Base-by-base conservation (phyloP, 495 filamentous ascomycete species). In the Physcia stellaris region DNA sequence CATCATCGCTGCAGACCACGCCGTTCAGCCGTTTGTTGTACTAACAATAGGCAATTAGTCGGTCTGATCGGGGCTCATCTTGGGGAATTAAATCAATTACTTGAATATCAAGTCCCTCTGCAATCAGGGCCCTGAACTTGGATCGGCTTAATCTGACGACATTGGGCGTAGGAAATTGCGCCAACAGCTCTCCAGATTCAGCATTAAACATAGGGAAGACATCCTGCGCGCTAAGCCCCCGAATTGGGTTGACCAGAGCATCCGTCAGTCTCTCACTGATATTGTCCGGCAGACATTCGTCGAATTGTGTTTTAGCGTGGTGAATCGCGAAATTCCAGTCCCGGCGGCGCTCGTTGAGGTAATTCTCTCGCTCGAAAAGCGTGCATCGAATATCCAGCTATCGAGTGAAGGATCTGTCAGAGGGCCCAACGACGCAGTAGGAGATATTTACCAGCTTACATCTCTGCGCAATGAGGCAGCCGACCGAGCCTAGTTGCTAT, bases 281-380 rank as follows among this genome's bases (percentile, higher is more conserved):
- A 7, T 61, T 49, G 4, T 56, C 49, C 1, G 63, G 47, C 18
- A 68, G 43, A 12, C 57, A 55, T 4, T 54, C 46, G 10, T 57
- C 50, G 0, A 71, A 48, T 2, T 62, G 52, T 0, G 56, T 49
- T 9, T 58, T 48, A 1, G 61, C 64, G 69, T 70, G 75, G 45
- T 77, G 70, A 11, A 71, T 49, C 11, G 62, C 54, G 45, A 75
- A 67, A 26, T 67, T 70, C 73, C 71, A 75, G 50, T 75, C 70
- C 6, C 35, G 22, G 20, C 3, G 13, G 35, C 35, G 35, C 22
- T 37, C 20, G 4, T 37, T 37, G 35, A 37, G 20, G 35, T 22
- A 22, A 18, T 12, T 37, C n/a, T 37, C 20, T 2, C 35, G 35
- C 28, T 37, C 35, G 20, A 37, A 37, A 13, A 37, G 19, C 2